Evolutionary conservation across 495 filamentous ascomycete genomes (phyloP), one percentile per base, ranked within the genome.

Genomic region (Neurospora discreta): DNA sequence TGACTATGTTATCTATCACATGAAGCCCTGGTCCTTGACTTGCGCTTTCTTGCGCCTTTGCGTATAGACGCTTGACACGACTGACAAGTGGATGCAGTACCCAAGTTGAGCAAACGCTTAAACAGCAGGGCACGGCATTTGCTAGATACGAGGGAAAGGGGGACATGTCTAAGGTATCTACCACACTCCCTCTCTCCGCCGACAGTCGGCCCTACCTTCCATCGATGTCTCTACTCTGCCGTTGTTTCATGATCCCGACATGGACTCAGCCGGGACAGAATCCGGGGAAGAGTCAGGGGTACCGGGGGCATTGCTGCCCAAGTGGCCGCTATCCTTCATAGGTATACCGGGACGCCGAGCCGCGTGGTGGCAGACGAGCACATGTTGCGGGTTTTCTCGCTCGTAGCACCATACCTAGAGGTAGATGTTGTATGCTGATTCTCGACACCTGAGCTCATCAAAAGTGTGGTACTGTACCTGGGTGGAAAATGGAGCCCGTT

Each of bases 241-340:
- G 36, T 33, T 43, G 36, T 33, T 60, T 70, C 33, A 41, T 18
- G 26, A 65, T 65, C 5, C 67, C 38, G 38, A 26, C 30, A 18
- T 41, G 60, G 20, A 44, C 20, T 52, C 68, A 40, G 8, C 69
- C 71, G 46, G 68, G 33, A 39, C 69, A 68, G 39, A 73, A 71
- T 71, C 69, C 33, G 68, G 69, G 75, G 70, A 72, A 70, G 18
- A n/a, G 74, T 76, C 78, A 81, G 81, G 82, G 78, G 76, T 75
- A 74, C 73, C 73, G 74, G 78, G 79, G 82, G 82, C 81, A 84
- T 85, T 84, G 83, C 82, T 85, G 83, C 83, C 83, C 83, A 85
- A 85, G 73, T 46, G 73, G 74, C 75, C 73, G 71, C 74, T 75
- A 68, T 41, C 39, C 33, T 60, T 15, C 68, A 60, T 69, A 26